Evolutionary conservation across 257 asterid genomes (phyloP).

Genomic region (Salvia hispanica): DNA sequence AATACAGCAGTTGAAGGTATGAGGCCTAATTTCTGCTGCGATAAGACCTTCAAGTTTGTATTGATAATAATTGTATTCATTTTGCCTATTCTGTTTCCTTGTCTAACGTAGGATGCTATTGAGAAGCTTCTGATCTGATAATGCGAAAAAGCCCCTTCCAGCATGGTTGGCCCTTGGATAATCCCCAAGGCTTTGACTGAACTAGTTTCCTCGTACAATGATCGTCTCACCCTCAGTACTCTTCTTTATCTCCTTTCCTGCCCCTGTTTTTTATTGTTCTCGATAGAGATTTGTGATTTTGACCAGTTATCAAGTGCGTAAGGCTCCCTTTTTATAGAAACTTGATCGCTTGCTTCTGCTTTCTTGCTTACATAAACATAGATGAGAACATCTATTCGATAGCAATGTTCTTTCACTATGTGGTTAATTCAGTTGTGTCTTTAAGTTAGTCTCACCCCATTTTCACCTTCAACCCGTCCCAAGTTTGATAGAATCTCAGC

Average conservation of each 20-base stretch:
- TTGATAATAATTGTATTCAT: background rate
- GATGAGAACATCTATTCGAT: background rate
- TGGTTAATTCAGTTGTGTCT: background rate
- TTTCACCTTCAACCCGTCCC: background rate
- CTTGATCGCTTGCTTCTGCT: no score
- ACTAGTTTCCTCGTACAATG: constrained; percentile 26
- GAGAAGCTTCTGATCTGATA: constrained; percentile 48
- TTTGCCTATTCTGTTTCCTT: background rate
- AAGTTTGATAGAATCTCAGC: constrained; percentile 22
- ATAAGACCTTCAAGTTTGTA: background rate
- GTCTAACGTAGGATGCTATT: constrained; percentile 41
- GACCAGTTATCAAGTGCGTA: background rate
- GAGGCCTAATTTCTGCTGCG: background rate
- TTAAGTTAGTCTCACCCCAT: background rate
- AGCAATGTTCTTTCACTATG: background rate
- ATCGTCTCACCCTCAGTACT: constrained; percentile 17
- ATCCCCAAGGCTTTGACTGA: constrained; percentile 43
- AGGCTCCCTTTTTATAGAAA: no score
- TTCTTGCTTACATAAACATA: no score
- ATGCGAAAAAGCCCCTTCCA: constrained; percentile 30
- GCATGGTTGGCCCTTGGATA: constrained; percentile 39
- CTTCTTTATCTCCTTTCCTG: background rate
- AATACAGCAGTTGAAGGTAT: constrained; percentile 79
- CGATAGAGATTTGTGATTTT: constrained; percentile 5
- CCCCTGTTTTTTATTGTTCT: constrained; percentile 7